Percentiles rank a stretch among this genome's conserved stretches.
Evolutionary conservation across 192 early-diverging fungal species (phyloP).

Genomic region (Gonapodya sp.): DNA sequence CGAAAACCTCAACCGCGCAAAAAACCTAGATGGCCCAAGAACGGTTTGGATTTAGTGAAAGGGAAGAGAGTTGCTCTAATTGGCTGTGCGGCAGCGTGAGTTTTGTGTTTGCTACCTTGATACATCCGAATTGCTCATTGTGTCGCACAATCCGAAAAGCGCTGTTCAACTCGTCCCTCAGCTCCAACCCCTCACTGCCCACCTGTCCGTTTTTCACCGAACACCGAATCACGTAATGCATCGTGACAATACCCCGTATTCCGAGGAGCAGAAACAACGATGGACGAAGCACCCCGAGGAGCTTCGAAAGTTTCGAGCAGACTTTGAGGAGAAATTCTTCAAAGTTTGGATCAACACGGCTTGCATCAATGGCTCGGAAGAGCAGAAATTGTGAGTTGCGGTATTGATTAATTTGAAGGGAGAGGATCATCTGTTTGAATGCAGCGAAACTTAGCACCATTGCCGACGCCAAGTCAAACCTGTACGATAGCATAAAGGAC

Average conservation of each 20-base stretch:
- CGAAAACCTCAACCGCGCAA: neutral
- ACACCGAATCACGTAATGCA: slow-evolving; percentile 8
- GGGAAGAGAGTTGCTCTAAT: slow-evolving; percentile 1
- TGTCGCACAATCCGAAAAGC: neutral
- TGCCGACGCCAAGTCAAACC: neutral
- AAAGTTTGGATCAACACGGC: neutral
- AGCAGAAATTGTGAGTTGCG: neutral
- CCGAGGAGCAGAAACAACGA: slow-evolving; percentile 2
- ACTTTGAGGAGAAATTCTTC: neutral
- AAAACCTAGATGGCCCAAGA: neutral
- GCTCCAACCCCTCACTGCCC: neutral
- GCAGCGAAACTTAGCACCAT: neutral
- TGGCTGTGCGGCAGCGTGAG: slow-evolving; percentile 9
- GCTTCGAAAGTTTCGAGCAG: neutral
- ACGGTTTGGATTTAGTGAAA: neutral
- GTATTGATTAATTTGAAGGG: neutral
- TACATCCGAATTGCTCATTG: neutral
- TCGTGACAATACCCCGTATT: neutral
- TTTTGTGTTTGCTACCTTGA: neutral
- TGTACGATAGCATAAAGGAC: neutral
- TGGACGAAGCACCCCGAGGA: neutral
- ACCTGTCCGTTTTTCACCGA: slow-evolving; percentile 8
- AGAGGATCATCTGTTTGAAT: neutral
- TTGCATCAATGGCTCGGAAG: neutral
- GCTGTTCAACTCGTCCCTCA: slow-evolving; percentile 8